Base-by-base conservation (phyloP, 2,329 filamentous ascomycete species). In the Pseudogymnoascus sp. region DNA sequence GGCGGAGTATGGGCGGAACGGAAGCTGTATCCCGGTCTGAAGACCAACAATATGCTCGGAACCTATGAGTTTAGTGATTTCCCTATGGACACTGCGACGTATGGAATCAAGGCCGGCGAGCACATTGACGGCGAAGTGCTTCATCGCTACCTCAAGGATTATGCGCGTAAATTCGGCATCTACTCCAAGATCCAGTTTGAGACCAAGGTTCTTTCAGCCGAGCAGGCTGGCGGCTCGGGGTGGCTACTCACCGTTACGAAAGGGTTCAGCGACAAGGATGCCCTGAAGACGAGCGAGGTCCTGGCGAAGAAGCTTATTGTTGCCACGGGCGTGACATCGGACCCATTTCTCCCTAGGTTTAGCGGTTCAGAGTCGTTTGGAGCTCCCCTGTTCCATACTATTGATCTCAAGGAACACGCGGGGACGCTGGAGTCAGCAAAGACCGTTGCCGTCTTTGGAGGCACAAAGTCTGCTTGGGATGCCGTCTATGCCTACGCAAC, bases 21-120 rank as follows among this genome's bases (percentile, higher is more conserved):
- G 38, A 81, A 88, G 1, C 74, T 91, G 0, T 88, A 92, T 71
- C 82, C 85, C 0, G 85, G 83, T 1, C 78, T 93, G 59, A 88
- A 85, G 68, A 86, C 83, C 61, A 92, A 93, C 73, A 92, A 92
- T 69, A 81, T 90, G 71, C 72, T 87, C 10, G 88, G 89, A 2
- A 88, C 84, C 0, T 90, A 87, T 67, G 87, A 92, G 72, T 91
- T 83, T 68, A 83, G 84, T 0, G 89, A 91, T 68, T 90, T 89
- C 64, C 87, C 88, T 16, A 88, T 92, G 84, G 78, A 80, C 63
- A 73, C 76, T 6, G 79, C 79, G 19, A 78, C 74, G 0, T 86
- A 82, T 67, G 77, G 76, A 1, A 72, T 83, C 26, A 70, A 77
- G 49, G 70, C 74, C 0, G 76, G 76, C 2, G 68, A 81, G 62